Evolutionary conservation across 164 flowering plant genomes (phyloP), one percentile per base, ranked within the genome.

Genomic region (Echeveria elegans): DNA sequence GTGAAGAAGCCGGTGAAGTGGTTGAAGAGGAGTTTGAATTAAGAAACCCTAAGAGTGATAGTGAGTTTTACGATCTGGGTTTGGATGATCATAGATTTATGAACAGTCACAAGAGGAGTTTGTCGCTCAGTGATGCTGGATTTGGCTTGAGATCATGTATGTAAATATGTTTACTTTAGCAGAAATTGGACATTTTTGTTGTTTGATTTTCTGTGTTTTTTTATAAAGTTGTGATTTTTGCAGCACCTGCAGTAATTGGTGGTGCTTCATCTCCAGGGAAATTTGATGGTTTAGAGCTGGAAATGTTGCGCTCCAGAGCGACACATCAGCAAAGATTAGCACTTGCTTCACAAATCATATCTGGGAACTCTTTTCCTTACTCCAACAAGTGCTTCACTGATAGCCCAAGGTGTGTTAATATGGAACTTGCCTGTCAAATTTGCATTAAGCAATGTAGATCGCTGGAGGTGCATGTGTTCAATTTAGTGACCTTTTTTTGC

Each of bases 111-210:
- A 70, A 89, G 11, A 71, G 97, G 65, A 91, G 95, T 71, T 79
- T 78, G 45, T 90, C 96, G 0, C 83, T 83, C 16, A 83, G 80
- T 43, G 47, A 73, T 2, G 93, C 87, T 28, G 73, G 79, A 24
- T 89, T 85, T 48, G 89, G 87, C 9, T 88, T 87, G 87, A 88
- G 81, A 69, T 89, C 95, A 0, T 90, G 97, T 58, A 71, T 82
- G 37, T 91, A 86, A 85, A 88, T 0, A 83, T n/a, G n/a, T n/a
- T n/a, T 86, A 71, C 96, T 96, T 23, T 69, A 89, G 96, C 65
- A 85, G 86, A 72, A 89, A 87, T 66, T 93, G 94, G 0, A 72
- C 68, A 11, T 77, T 72, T 64, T 92, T 66, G 78, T 14, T 77
- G 73, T 64, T 92, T 66, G 78, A 76, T 1, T 65, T 52, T 23